Conservation (phyloP, 2,329 filamentous ascomycete genomes). For the Xylariales sp. region DNA sequence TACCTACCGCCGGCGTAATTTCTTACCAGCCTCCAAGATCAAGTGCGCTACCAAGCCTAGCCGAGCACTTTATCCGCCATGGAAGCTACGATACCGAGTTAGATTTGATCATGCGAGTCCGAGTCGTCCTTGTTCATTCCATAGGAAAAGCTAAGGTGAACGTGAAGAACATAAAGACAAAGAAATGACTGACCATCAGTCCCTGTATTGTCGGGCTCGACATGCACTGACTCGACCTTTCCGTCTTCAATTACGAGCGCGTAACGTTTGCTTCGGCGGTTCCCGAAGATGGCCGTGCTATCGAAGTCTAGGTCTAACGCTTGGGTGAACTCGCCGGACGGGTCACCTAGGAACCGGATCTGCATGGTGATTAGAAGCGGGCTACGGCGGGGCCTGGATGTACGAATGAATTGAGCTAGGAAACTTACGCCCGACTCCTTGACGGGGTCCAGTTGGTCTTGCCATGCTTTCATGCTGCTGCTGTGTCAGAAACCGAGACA, state of each 20-base stretch:
- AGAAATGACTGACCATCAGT: slow-evolving; percentile 66
- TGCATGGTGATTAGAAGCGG: slow-evolving; percentile 31
- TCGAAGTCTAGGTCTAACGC: slow-evolving; percentile 75
- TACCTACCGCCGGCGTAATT: no score
- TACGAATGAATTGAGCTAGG: background rate
- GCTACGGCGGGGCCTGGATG: background rate
- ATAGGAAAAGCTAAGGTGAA: no score
- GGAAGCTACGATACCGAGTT: slow-evolving; percentile 3
- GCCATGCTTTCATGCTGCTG: slow-evolving; percentile 84
- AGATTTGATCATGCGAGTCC: no score
- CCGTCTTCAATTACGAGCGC: slow-evolving; percentile 79
- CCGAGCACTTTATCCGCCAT: slow-evolving; percentile 12
- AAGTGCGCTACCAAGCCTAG: background rate
- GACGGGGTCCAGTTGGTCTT: slow-evolving; percentile 67
- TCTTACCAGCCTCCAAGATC: no score
- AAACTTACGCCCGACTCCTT: slow-evolving; percentile 67
- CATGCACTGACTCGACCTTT: slow-evolving; percentile 73
- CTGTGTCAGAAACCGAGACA: no score
- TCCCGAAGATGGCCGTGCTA: slow-evolving; percentile 62
- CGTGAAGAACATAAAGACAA: no score
- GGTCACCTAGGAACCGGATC: slow-evolving; percentile 88
- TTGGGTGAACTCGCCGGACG: slow-evolving; percentile 73
- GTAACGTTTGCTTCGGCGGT: slow-evolving; percentile 80
- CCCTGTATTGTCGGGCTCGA: slow-evolving; percentile 87
- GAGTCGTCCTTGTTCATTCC: no score